Base-by-base conservation (phyloP, 306 rosid species). In the Glycine tomentella region DNA sequence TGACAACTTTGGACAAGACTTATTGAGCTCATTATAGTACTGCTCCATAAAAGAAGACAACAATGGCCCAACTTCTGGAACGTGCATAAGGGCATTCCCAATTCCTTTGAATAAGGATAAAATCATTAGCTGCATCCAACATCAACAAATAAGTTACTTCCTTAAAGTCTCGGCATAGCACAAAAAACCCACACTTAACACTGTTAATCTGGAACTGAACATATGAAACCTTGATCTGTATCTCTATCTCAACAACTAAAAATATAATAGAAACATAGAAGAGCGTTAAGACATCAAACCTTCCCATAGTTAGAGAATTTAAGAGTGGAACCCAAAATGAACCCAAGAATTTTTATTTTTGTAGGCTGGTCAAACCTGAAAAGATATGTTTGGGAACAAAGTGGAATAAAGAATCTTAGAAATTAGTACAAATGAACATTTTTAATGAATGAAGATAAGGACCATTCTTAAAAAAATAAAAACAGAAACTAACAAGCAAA, bases 331-430 rank as follows among this genome's bases (percentile, higher is more conserved):
- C 90, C 87, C 91, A 95, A 86, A 82, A 91, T 86, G 84, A 90
- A 91, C 59, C 88, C 88, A 48, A 90, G 87, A 81, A 95, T 86
- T 77, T 78, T 81, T 74, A 87, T 82, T 82, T 88, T 91, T 34
- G 94, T 91, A 66, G 93, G 50, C 84, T 88, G 91, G 81, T 90
- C 95, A 88, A 93, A 91, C 90, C 99, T 95, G 88, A 69, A 86
- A 53, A n/a, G 34, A 69, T 46, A 8, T 34, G 64, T 68, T 64
- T 9, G 65, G 70, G 50, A 72, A 72, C 15, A 44, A 58, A 44
- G 42, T 57, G 64, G 5, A 16, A 52, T 48, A 9, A 73, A 44
- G 53, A 57, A 72, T 17, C 45, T 16, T 5, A 6, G 15, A 56
- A 71, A 69, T 66, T 36, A n/a, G 38, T 50, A 75, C 69, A 64